Percentiles rank a stretch among this genome's conserved stretches.
Conservation (phyloP, 805 yeast species). For the Candida rishiriensis region DNA sequence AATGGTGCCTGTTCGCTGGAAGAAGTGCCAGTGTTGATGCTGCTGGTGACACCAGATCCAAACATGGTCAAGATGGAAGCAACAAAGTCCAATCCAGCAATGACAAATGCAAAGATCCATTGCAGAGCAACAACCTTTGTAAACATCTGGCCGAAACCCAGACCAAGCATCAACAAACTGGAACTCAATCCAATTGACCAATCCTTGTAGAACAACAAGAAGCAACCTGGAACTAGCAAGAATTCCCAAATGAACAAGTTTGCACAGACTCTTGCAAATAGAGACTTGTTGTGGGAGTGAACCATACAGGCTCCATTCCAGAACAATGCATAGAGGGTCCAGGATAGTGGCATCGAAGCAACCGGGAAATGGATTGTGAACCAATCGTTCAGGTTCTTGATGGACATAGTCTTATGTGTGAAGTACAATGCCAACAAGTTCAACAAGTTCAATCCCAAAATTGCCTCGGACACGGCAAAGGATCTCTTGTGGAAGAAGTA, state of each 20-base stretch:
- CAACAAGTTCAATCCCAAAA: slow-evolving; percentile 54
- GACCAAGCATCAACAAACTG: slow-evolving; percentile 54
- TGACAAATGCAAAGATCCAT: slow-evolving; percentile 78
- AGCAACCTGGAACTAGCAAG: slow-evolving; percentile 56
- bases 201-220: slow-evolving; percentile 59
- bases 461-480: slow-evolving; percentile 54
- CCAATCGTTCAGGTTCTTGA: slow-evolving; percentile 50
- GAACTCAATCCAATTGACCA: slow-evolving; percentile 64
- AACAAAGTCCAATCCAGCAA: slow-evolving; percentile 53
- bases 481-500: slow-evolving; percentile 54
- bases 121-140: slow-evolving; percentile 71
- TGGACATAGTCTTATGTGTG: slow-evolving; percentile 53
- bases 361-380: slow-evolving; percentile 59
- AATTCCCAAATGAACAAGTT: slow-evolving; percentile 77
- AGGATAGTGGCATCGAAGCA: slow-evolving; percentile 66
- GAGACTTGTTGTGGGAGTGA: slow-evolving; percentile 48
- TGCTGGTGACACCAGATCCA: slow-evolving; percentile 26
- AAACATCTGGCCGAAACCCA: slow-evolving; percentile 67
- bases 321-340: slow-evolving; percentile 69
- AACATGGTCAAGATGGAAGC: slow-evolving; percentile 44
- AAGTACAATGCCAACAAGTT: slow-evolving; percentile 54
- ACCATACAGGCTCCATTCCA: slow-evolving; percentile 83
- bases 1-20: slow-evolving; percentile 32
- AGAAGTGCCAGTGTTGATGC: slow-evolving; percentile 4
- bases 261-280: slow-evolving; percentile 64